Evolutionary conservation across 2,329 filamentous ascomycete genomes (phyloP), one percentile per base, ranked within the genome.

Genomic region (Teratosphaeria pseudoeucalypti): DNA sequence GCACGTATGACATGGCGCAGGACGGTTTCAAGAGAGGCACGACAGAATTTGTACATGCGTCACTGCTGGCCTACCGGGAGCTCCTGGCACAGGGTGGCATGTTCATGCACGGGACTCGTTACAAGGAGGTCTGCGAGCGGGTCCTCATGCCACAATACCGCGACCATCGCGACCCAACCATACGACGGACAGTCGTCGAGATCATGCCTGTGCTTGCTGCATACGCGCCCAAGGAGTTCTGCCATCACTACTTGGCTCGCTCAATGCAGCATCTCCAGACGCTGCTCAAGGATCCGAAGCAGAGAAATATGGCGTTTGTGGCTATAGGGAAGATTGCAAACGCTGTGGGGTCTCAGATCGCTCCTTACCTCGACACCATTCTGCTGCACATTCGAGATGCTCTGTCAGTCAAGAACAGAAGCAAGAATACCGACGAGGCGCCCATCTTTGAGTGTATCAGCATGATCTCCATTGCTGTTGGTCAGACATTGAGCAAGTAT

Each of bases 391-490:
- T 99, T 55, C 85, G 92, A 61, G 94, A 97, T 72, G 92, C 91
- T 0, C 82, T 96, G 56, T 90, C 89, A 62, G 76, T 91, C 39
- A 90, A 91, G 75, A 90, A 90, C 58, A 79, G 81, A 47, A 84
- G 83, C 65, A 82, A 82, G 65, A 73, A 77, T 34, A 77, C 80
- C 56, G 81, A 85, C 56, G 84, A 86, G 71, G 82, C 81, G 2
- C 91, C 92, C 0, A 92, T 97, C 62, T 97, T 97, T 68, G 90
- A 96, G 74, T 99, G 94, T 74, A 95, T 99, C 72, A 99, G 95
- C 73, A 92, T 95, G 77, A 83, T 99, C 57, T 91, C 94, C 0
- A 88, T 95, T 54, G 94, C 94, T 2, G 94, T 97, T 34, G 94
- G 94, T 1, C 94, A 99, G 76, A 94, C 92, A 0, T 80, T 99